Conservation (phyloP, 1,284 basidiomycete genomes). For the Marasmius oreades region DNA sequence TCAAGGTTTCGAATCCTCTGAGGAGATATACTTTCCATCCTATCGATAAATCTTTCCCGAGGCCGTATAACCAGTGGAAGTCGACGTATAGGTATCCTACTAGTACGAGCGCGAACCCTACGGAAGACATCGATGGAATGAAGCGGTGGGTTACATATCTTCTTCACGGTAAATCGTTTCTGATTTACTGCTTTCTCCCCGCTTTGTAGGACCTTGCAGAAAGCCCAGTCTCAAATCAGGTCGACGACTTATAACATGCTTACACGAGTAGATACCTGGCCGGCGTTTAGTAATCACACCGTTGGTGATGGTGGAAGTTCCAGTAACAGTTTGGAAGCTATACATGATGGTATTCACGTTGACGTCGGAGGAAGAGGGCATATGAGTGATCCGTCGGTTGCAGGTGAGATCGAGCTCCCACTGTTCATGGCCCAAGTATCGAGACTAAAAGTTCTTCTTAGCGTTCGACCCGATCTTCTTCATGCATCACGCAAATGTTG, state of each 20-base stretch:
- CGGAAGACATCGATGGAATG: slow-evolving; percentile 29
- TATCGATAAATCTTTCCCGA: slow-evolving; percentile 33
- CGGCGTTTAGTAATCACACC: slow-evolving; percentile 7
- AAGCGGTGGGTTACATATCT: slow-evolving; percentile 21
- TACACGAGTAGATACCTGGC: slow-evolving; percentile 5
- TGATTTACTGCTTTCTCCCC: not conserved
- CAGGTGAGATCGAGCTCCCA: too few relatives aligned
- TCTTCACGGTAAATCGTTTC: not conserved
- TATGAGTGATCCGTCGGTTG: slow-evolving; percentile 36
- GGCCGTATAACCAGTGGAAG: slow-evolving; percentile 33
- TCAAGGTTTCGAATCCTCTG: slow-evolving; percentile 39
- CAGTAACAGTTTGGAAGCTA: slow-evolving; percentile 30
- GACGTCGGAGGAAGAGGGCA: slow-evolving; percentile 40
- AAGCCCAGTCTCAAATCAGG: slow-evolving; percentile 5
- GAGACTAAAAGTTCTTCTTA: too few relatives aligned
- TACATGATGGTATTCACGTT: slow-evolving; percentile 45
- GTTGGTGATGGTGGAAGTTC: not conserved
- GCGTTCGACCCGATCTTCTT: slow-evolving; percentile 51
- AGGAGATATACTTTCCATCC: slow-evolving; percentile 42
- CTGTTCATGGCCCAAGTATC: too few relatives aligned
- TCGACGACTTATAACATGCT: slow-evolving; percentile 3
- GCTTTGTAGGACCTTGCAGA: not conserved
- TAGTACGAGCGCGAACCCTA: slow-evolving; percentile 22
- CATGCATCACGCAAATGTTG: slow-evolving; percentile 44
- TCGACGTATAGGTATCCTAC: slow-evolving; percentile 41